Evolutionary conservation across 352 stramenopile species (phyloP), one percentile per base, ranked within the genome.

Genomic region (Phytophthora macrochlamydospora): DNA sequence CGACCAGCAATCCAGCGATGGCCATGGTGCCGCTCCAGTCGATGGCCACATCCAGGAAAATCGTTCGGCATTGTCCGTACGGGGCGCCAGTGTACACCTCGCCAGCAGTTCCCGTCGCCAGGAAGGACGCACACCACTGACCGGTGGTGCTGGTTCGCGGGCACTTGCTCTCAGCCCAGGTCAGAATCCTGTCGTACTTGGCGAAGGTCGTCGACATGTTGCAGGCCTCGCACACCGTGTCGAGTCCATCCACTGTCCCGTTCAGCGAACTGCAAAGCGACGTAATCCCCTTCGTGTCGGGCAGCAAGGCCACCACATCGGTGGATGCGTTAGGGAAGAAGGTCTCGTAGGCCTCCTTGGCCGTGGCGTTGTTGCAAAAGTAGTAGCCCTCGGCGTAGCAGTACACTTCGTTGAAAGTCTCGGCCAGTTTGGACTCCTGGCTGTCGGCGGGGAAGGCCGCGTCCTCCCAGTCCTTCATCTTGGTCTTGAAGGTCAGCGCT

Each of bases 321-420:
- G 70, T 63, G 3, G 73, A 75, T 5, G 82, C 74, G 12, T 73
- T 75, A 0, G 88, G 83, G 50, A 91, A 67, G 48, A 95, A 95
- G 6, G 85, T 78, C 37, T 75, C 54, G 52, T 90, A 75, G 6
- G 84, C 60, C 35, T 90, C 79, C 35, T 73, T 57, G 1, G 83
- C 74, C n/a, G 74, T 89, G 31, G 85, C 85, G 38, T 87, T 85
- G 69, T 93, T 96, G 69, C 88, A 96, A 50, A 87, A 90, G 63
- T 90, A 93, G 45, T 87, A 88, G 29, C 85, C 86, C 46, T 94
- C 85, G 0, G 85, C 84, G 60, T 91, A 96, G 73, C 88, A 96
- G 64, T 96, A 96, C 50, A 86, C 73, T 53, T 94, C 68, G 51
- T 93, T 93, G 44, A 96, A 94, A 12, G 81, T 87, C 43, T 66